Evolutionary conservation across 108 stramenopile genomes (phyloP).

Genomic region (Nitzschia inconspicua): DNA sequence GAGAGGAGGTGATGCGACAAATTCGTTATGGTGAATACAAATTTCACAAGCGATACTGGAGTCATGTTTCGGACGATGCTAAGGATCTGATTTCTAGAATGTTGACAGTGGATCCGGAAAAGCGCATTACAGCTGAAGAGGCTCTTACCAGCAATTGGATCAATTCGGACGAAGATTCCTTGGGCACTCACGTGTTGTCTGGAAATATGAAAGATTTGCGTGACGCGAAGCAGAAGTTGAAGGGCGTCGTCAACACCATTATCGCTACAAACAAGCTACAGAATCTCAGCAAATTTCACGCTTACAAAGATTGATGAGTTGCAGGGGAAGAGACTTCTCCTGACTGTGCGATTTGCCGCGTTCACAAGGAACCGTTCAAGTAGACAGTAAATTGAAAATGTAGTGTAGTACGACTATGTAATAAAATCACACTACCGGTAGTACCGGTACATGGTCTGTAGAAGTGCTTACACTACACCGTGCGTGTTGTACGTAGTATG

Average conservation of each 20-base stretch:
- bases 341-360: too few relatives aligned
- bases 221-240: constrained; percentile 43
- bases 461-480: too few relatives aligned
- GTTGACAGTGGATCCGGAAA: constrained; percentile 77
- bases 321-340: background rate
- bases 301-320: constrained; percentile 28
- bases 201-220: constrained; percentile 40
- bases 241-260: constrained; percentile 27
- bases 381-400: too few relatives aligned
- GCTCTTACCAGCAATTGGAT: constrained; percentile 85
- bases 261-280: constrained; percentile 48
- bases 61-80: constrained; percentile 70
- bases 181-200: constrained; percentile 23
- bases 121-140: constrained; percentile 65
- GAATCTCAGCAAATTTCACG: constrained; percentile 27
- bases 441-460: too few relatives aligned
- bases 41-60: constrained; percentile 85
- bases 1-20: constrained; percentile 65
- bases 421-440: too few relatives aligned
- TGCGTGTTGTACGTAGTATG: too few relatives aligned
- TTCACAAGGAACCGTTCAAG: too few relatives aligned
- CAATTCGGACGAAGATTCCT: constrained; percentile 11
- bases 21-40: constrained; percentile 81
- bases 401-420: too few relatives aligned
- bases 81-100: constrained; percentile 79